Base-by-base conservation (phyloP, 1,284 basidiomycete genomes). In the Apiotrichum gamsii region DNA sequence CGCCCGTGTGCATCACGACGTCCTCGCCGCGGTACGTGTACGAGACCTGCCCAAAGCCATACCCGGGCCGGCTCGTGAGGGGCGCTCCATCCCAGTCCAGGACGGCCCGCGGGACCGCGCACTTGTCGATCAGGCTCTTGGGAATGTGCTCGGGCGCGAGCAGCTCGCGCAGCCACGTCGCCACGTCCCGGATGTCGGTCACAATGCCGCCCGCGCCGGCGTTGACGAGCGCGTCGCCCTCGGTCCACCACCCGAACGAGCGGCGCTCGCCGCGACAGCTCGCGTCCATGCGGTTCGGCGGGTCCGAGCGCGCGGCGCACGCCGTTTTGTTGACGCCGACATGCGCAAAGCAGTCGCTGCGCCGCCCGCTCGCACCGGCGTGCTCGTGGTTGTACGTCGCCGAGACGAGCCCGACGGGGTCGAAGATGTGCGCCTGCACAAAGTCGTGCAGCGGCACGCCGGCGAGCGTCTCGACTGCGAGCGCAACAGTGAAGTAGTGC, bases 381-480 rank as follows among this genome's bases (percentile, higher is more conserved):
- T 16, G 4, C 0, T 43, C 47, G 14, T 42, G 25, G 21, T 61
- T 59, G 51, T 62, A 63, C 3, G 49, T 55, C 5, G 64, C 59
- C 8, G 46, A 33, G 5, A n/a, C 45, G 63, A 72, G 59, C 1
- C 57, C 59, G 10, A 70, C 47, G 5, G 65, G 63, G 15, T 54
- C 52, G 24, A 67, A 59, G 39, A 72, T 57, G 30, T 65, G 53
- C 5, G 39, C 23, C 9, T 60, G 44, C 19, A 64, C 54, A 38
- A 54, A 69, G 3, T 49, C 49, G 8, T 43, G 42, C 24, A 64
- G 57, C 0, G 60, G 30, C 6, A 46, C 34, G 5, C 57, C 58
- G 9, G 59, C 58, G 21, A 67, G 50, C 15, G 40, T 41, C 10
- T 54, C 36, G 3, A 67, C 54, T 14, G 68, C 45, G 21, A 57